These are phyloP conservation scores for Gossypium gossypioides DNA, from an alignment of 441 rosid species.

Conservation along the genomic window DNA sequence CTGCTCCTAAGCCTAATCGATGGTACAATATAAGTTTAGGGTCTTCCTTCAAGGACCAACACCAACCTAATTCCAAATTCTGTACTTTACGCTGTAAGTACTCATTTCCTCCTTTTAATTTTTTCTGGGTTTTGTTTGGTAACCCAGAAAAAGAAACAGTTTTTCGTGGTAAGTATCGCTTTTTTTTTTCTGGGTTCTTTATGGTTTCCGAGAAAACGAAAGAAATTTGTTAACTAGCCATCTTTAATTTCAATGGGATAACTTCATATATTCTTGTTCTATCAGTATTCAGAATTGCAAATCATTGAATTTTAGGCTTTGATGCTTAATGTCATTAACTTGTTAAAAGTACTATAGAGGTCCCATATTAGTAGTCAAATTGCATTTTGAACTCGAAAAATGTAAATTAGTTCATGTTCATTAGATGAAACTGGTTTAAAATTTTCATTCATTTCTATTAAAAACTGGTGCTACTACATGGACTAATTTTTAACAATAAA, in stretches of 20 bases:
- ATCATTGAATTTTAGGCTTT: background rate
- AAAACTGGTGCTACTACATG: too few species aligned
- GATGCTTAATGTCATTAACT: too few species aligned
- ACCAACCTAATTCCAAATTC: slow-evolving; percentile 29
- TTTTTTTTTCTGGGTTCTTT: background rate
- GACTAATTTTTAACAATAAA: too few species aligned
- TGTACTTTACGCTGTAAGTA: slow-evolving; percentile 40
- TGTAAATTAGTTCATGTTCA: too few species aligned
- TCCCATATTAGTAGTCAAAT: too few species aligned
- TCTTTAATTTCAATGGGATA: background rate
- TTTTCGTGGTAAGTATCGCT: background rate
- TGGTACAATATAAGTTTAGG: slow-evolving; percentile 48
- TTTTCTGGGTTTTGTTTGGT: slow-evolving; percentile 5
- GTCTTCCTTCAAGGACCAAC: slow-evolving; percentile 30
- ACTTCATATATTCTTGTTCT: background rate
- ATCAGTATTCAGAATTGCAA: background rate
- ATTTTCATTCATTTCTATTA: too few species aligned
- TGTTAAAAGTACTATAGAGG: too few species aligned
- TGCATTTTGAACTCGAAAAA: too few species aligned
- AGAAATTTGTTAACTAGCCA: background rate
- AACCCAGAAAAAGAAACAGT: background rate
- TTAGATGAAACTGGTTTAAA: too few species aligned
- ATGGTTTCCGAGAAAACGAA: background rate
- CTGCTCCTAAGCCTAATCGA: slow-evolving; percentile 33
- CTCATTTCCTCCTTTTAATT: background rate